Conservation (phyloP, 2,329 filamentous ascomycete genomes). For the Didymosphaeria variabile region DNA sequence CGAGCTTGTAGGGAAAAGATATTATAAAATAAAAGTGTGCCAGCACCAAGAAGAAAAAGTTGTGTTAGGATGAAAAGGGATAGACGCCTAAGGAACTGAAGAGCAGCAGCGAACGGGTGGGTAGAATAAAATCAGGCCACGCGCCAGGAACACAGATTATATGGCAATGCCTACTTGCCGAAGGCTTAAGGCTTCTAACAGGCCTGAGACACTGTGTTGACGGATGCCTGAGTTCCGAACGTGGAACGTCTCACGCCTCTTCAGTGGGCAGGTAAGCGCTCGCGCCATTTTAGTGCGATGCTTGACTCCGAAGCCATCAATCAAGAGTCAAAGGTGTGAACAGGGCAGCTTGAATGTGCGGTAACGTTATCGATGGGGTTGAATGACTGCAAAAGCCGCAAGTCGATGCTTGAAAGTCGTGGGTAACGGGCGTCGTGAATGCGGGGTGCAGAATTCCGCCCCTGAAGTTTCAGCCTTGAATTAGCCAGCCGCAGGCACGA, state of each 20-base stretch:
- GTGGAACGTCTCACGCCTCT: slow-evolving; percentile 21
- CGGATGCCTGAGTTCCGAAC: slow-evolving; percentile 31
- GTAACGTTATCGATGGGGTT: neutral
- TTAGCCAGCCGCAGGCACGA: neutral
- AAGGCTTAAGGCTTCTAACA: slow-evolving; percentile 35
- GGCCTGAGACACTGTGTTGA: slow-evolving; percentile 40
- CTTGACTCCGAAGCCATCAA: neutral
- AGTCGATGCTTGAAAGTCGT: neutral
- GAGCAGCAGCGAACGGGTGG: slow-evolving; percentile 14
- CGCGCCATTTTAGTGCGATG: slow-evolving; percentile 13
- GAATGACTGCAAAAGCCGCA: neutral
- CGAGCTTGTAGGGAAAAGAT: slow-evolving; percentile 16
- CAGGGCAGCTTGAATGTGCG: neutral
- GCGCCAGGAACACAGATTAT: slow-evolving; percentile 37
- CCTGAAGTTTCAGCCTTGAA: slow-evolving; percentile 10
- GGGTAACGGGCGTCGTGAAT: slow-evolving; percentile 8
- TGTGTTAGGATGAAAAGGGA: slow-evolving; percentile 23
- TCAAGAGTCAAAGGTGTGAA: neutral
- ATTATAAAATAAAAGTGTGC: slow-evolving; percentile 38
- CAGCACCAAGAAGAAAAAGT: slow-evolving; percentile 40
- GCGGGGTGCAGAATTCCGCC: slow-evolving; percentile 3
- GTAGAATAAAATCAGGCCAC: slow-evolving; percentile 42
- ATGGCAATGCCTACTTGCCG: slow-evolving; percentile 32
- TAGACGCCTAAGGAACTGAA: slow-evolving; percentile 28
- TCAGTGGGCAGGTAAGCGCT: slow-evolving; percentile 22